A percentile compares a stretch with the other conserved stretches of the same genome.
Evolutionary conservation across 2,329 filamentous ascomycete species (phyloP).

Genomic region (Trichoderma lentiforme): DNA sequence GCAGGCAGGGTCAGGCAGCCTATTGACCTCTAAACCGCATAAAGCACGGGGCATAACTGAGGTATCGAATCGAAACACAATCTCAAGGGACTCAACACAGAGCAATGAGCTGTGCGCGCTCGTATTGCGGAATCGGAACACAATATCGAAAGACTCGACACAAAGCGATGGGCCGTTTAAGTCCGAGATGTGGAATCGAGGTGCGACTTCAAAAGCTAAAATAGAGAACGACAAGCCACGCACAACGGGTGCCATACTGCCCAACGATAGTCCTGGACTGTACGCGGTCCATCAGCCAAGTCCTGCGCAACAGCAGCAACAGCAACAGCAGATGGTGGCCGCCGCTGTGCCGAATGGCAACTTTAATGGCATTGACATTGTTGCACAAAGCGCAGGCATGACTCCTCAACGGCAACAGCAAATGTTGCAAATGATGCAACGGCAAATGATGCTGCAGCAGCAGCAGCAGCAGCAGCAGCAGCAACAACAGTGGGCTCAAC

Average conservation of each 20-base stretch:
- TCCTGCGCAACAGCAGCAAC: slow-evolving; percentile 28
- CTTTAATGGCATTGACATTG: slow-evolving; percentile 35
- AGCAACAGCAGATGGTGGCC: slow-evolving; percentile 43
- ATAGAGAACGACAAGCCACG: background rate
- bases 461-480: slow-evolving; percentile 42
- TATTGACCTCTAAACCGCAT: background rate
- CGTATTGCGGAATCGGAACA: background rate
- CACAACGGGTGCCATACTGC: background rate
- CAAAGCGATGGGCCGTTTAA: background rate
- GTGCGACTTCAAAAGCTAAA: background rate
- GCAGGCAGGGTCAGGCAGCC: background rate
- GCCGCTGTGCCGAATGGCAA: slow-evolving; percentile 39
- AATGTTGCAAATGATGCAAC: slow-evolving; percentile 38
- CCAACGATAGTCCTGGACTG: no score
- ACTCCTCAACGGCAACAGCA: slow-evolving; percentile 33
- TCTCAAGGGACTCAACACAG: background rate
- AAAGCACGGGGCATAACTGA: background rate
- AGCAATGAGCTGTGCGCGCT: background rate
- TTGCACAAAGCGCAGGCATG: slow-evolving; percentile 29
- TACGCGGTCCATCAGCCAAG: no score
- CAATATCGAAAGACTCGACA: background rate
- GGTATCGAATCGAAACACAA: background rate
- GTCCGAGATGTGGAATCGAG: background rate
- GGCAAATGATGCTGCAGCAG: slow-evolving; percentile 39
- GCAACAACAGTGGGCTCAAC: slow-evolving; percentile 42